phyloP scores from a whole-genome alignment of 108 stramenopile genomes.

The Cyclotella choctawhatcheeana region DNA sequence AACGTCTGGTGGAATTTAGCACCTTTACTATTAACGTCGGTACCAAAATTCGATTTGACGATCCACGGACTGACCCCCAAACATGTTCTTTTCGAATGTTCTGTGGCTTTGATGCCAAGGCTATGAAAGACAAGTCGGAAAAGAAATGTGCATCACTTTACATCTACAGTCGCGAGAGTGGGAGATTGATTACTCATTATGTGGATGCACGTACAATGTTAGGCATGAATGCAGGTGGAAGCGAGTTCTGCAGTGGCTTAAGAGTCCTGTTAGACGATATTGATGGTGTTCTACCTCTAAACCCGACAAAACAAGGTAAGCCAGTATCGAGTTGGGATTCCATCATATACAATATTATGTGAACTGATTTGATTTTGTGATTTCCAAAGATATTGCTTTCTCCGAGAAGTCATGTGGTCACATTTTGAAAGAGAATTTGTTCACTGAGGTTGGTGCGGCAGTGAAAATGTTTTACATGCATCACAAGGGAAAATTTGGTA shows the following conservation, averaged over 20 bases:
- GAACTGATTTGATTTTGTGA: neutral
- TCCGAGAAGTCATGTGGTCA: slow-evolving; percentile 36
- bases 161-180: slow-evolving; percentile 63
- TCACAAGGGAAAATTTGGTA: slow-evolving; percentile 30
- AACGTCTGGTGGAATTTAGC: slow-evolving; percentile 60
- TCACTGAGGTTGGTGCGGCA: slow-evolving; percentile 46
- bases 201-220: slow-evolving; percentile 56
- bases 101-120: slow-evolving; percentile 41
- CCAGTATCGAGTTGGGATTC: neutral
- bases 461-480: slow-evolving; percentile 37
- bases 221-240: slow-evolving; percentile 43
- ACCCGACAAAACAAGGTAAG: slow-evolving; percentile 74
- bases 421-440: slow-evolving; percentile 49
- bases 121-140: neutral
- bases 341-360: neutral
- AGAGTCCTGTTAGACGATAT: slow-evolving; percentile 71
- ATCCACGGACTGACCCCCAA: slow-evolving; percentile 6
- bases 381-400: slow-evolving; percentile 31
- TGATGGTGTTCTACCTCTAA: slow-evolving; percentile 60
- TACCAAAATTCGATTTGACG: slow-evolving; percentile 13
- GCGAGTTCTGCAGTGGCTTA: slow-evolving; percentile 63
- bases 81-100: slow-evolving; percentile 22
- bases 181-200: slow-evolving; percentile 55
- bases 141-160: slow-evolving; percentile 40
- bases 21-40: slow-evolving; percentile 51